Conservation (phyloP, 208 protist species). For the Crithidia bombi region DNA sequence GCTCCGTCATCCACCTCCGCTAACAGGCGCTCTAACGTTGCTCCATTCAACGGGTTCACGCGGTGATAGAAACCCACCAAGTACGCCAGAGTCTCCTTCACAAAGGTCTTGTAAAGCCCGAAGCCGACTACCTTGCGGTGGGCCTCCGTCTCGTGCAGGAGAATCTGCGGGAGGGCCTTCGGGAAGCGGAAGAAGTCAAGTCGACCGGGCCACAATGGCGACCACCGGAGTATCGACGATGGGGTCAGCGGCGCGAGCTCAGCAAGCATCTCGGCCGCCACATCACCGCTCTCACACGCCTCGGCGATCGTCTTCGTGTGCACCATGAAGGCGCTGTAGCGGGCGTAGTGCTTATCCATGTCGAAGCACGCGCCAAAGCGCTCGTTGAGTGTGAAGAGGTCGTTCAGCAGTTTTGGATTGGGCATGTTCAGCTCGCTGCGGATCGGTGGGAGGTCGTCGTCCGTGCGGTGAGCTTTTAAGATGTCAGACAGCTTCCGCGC, state of each 20-base stretch:
- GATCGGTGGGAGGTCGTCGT: constrained; percentile 73
- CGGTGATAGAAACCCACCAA: constrained; percentile 69
- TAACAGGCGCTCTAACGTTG: constrained; percentile 50
- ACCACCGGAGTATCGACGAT: constrained; percentile 19
- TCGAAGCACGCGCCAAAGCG: constrained; percentile 78
- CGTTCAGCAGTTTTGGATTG: constrained; percentile 52
- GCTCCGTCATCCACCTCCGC: constrained; percentile 50
- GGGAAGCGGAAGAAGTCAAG: constrained; percentile 81
- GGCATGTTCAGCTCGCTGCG: constrained; percentile 52
- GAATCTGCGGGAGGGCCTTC: constrained; percentile 44
- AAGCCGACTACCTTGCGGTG: constrained; percentile 80
- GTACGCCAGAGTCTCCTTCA: constrained; percentile 58
- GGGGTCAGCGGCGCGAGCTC: constrained; percentile 16
- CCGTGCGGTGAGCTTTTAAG: constrained; percentile 81
- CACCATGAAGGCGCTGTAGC: constrained; percentile 77
- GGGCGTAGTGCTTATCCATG: constrained; percentile 73
- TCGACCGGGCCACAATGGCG: constrained; percentile 46
- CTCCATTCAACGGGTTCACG: constrained; percentile 52
- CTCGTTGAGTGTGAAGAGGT: constrained; percentile 64
- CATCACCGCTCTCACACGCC: constrained; percentile 6
- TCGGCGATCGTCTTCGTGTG: constrained; percentile 55
- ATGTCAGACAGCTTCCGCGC: constrained; percentile 80
- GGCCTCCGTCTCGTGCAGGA: constrained; percentile 60
- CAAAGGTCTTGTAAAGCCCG: constrained; percentile 58
- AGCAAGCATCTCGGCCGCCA: background rate